Conservation (phyloP, 495 filamentous ascomycete genomes). For the Penicillium tannophilum region DNA sequence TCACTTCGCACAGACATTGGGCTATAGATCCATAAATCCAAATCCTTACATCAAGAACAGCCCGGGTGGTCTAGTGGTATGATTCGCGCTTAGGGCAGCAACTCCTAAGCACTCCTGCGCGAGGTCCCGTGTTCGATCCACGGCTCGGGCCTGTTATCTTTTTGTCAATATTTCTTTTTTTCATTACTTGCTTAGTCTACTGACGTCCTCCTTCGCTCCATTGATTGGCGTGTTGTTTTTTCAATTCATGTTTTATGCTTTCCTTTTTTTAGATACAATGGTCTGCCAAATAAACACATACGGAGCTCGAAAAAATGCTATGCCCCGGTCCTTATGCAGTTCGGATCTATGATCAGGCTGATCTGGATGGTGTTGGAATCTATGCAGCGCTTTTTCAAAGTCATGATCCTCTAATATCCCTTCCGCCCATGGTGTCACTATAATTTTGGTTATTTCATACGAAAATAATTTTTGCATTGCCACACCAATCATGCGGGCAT, state of each 20-base stretch:
- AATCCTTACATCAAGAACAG: conserved; percentile 2
- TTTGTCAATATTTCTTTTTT: background rate
- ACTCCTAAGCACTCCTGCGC: conserved; percentile 9
- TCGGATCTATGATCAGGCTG: background rate
- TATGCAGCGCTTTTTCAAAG: background rate
- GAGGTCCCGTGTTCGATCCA: conserved; percentile 7
- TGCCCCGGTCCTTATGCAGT: background rate
- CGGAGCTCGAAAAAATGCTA: too few relatives aligned
- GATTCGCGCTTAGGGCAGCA: conserved; percentile 47
- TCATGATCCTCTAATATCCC: background rate
- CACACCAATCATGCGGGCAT: background rate
- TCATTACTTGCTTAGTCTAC: background rate
- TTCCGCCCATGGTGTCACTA: background rate
- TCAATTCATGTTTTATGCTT: too few relatives aligned
- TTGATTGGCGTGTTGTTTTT: too few relatives aligned
- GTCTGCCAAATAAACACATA: too few relatives aligned
- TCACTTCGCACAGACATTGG: background rate
- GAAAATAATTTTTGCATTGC: background rate
- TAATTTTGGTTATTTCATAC: too few relatives aligned
- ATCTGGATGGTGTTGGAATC: background rate
- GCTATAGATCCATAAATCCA: background rate
- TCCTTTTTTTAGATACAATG: too few relatives aligned
- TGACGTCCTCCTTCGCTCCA: background rate
- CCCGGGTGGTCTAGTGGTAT: conserved; percentile 48
- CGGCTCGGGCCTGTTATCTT: conserved; percentile 7